Base-by-base conservation (phyloP, 1,284 basidiomycete genomes). In the Cerrena zonata region DNA sequence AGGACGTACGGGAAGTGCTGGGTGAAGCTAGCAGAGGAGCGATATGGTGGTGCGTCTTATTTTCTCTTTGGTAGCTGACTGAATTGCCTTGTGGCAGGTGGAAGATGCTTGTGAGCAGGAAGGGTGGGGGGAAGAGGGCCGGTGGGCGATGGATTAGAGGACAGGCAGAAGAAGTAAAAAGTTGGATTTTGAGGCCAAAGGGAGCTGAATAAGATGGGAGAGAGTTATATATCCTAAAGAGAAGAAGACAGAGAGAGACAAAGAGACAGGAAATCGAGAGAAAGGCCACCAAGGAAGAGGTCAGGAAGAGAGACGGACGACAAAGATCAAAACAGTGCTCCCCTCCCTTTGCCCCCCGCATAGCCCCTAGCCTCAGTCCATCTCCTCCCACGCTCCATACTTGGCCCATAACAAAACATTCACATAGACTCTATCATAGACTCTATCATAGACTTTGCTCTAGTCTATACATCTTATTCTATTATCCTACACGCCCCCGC, bases 191-290 rank as follows among this genome's bases (percentile, higher is more conserved):
- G 37, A 22, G 47, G 5, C 10, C 37, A 19, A 19, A 5, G 30
- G 44, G 46, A 3, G 11, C 26, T 7, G 42, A 36, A 50, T 50
- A 50, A 64, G 65, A 65, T 63, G 59, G 26, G 61, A 65, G 61
- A 61, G 63, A 65, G 62, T 60, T 66, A 67, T 67, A 67, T 64
- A 65, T 62, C 61, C 62, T 62, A 66, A 62, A 58, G 49, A 61
- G 56, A 49, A 61, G 61, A 64, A 63, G 57, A 66, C 58, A 65
- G 59, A 63, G 58, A 67, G 57, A 64, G 58, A 60, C 52, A 61
- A 47, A 60, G 54, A 61, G 54, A 63, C 22, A 42, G 54, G 53
- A 55, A 62, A 57, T 58, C 49, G 58, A 57, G 63, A 63, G 66
- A 60, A 61, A 56, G n/a, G 58, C 57, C 58, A 62, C 58, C 57